Conservation (phyloP, 2,329 filamentous ascomycete species). For the Colletotrichum siamense region DNA sequence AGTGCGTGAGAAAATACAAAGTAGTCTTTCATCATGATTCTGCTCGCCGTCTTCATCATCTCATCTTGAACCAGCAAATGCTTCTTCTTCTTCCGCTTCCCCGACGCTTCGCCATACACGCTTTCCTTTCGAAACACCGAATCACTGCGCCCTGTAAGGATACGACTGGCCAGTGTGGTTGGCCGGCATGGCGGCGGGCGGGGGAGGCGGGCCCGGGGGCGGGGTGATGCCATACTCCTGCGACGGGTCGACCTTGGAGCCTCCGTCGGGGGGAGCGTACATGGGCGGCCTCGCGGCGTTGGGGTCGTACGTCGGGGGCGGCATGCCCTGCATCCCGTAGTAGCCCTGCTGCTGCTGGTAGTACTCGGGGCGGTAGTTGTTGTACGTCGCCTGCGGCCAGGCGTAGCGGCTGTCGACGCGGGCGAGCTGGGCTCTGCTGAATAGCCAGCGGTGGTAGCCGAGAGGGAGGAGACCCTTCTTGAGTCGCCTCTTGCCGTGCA, state of each 20-base stretch:
- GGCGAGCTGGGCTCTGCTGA: slow-evolving; percentile 50
- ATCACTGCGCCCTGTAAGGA: slow-evolving; percentile 22
- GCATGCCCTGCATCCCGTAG: slow-evolving; percentile 58
- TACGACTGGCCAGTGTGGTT: slow-evolving; percentile 40
- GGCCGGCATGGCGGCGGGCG: slow-evolving; percentile 26
- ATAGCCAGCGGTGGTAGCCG: slow-evolving; percentile 71
- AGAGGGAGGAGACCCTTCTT: slow-evolving; percentile 69
- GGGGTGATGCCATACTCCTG: slow-evolving; percentile 34
- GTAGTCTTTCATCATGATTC: neutral
- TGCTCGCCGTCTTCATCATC: neutral
- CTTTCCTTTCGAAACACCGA: neutral
- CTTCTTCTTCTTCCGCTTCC: neutral
- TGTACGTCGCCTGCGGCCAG: slow-evolving; percentile 40
- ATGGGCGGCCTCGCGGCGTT: slow-evolving; percentile 55
- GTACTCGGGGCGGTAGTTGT: slow-evolving; percentile 42
- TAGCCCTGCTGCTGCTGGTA: slow-evolving; percentile 30
- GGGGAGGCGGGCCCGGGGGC: slow-evolving; percentile 55
- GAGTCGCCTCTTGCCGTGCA: slow-evolving; percentile 72
- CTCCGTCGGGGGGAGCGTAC: slow-evolving; percentile 57
- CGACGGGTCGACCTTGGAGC: slow-evolving; percentile 57
- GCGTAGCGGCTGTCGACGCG: slow-evolving; percentile 56
- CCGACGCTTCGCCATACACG: slow-evolving; percentile 1
- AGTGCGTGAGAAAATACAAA: neutral
- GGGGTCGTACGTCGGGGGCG: slow-evolving; percentile 64
- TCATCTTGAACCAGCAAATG: slow-evolving; percentile 2